Evolutionary conservation across 257 asterid genomes (phyloP).

Genomic region (Fraxinus pennsylvanica): DNA sequence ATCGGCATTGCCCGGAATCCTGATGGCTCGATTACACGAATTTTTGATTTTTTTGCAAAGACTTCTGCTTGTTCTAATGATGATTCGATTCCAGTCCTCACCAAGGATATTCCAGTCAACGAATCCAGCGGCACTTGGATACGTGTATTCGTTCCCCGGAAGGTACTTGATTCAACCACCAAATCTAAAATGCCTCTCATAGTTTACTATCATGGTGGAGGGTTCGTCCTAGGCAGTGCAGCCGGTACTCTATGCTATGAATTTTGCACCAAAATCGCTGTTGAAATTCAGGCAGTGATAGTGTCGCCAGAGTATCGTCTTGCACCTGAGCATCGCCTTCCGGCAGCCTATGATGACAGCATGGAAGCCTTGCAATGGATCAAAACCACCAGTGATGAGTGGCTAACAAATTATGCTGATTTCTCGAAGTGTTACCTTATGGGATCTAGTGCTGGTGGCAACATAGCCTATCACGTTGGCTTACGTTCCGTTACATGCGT

Average conservation of each 20-base stretch:
- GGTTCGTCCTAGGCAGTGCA: slow-evolving; percentile 44
- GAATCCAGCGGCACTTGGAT: slow-evolving; percentile 21
- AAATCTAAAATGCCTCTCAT: slow-evolving; percentile 43
- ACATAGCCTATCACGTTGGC: slow-evolving; percentile 20
- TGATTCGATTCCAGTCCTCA: slow-evolving; percentile 6
- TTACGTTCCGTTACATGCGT: neutral
- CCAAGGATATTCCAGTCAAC: slow-evolving; percentile 31
- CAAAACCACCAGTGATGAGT: slow-evolving; percentile 29
- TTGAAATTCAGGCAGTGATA: slow-evolving; percentile 32
- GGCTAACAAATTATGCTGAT: slow-evolving; percentile 32
- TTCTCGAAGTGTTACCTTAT: slow-evolving; percentile 22
- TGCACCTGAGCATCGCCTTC: slow-evolving; percentile 51
- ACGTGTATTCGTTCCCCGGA: neutral
- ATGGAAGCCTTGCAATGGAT: slow-evolving; percentile 35
- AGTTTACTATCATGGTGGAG: slow-evolving; percentile 57
- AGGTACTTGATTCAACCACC: neutral
- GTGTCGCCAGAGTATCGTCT: slow-evolving; percentile 56
- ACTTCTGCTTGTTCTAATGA: neutral
- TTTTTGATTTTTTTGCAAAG: neutral
- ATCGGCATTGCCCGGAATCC: slow-evolving; percentile 26
- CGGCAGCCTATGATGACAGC: slow-evolving; percentile 45
- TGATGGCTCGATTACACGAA: slow-evolving; percentile 30
- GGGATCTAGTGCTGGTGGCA: slow-evolving; percentile 44
- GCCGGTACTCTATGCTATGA: slow-evolving; percentile 28
- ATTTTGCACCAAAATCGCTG: slow-evolving; percentile 39